phyloP scores from a whole-genome alignment of 2,329 filamentous ascomycete species.

The Exophiala bonariae region DNA sequence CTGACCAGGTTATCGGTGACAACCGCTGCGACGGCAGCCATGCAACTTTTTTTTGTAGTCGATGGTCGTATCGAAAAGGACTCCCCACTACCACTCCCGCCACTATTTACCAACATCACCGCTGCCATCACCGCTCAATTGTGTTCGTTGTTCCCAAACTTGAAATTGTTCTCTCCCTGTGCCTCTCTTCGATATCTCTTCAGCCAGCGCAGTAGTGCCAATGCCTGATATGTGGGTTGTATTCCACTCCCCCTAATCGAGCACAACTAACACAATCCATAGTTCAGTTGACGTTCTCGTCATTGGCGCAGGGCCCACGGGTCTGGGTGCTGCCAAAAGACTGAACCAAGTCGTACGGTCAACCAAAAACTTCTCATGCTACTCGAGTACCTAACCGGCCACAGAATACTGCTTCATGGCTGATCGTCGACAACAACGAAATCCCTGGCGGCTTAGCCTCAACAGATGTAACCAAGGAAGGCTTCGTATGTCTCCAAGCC shows the following conservation, averaged over 20 bases:
- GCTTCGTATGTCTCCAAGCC: slow-evolving; percentile 20
- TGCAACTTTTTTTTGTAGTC: too few species aligned
- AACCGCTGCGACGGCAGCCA: too few species aligned
- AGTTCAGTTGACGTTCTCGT: slow-evolving; percentile 95
- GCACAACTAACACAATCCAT: slow-evolving; percentile 23
- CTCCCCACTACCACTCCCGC: too few species aligned
- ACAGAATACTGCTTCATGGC: slow-evolving; percentile 88
- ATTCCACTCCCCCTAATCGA: background rate
- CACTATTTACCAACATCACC: too few species aligned
- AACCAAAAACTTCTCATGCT: background rate
- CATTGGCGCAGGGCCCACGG: slow-evolving; percentile 96
- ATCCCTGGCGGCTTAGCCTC: slow-evolving; percentile 93
- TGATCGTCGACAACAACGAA: slow-evolving; percentile 90
- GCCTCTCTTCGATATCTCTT: background rate
- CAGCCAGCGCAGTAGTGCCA: background rate
- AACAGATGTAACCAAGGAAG: slow-evolving; percentile 91
- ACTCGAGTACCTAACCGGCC: slow-evolving; percentile 8
- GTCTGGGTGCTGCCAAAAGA: slow-evolving; percentile 95
- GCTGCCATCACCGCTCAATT: too few species aligned
- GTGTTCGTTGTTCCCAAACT: too few species aligned
- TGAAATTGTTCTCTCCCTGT: too few species aligned
- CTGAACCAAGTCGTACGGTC: slow-evolving; percentile 85
- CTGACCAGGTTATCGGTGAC: too few species aligned
- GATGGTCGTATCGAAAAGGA: too few species aligned
- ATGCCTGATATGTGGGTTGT: slow-evolving; percentile 21